Conservation (phyloP, 2,329 filamentous ascomycete genomes). For the Colletotrichum liaoningense region DNA sequence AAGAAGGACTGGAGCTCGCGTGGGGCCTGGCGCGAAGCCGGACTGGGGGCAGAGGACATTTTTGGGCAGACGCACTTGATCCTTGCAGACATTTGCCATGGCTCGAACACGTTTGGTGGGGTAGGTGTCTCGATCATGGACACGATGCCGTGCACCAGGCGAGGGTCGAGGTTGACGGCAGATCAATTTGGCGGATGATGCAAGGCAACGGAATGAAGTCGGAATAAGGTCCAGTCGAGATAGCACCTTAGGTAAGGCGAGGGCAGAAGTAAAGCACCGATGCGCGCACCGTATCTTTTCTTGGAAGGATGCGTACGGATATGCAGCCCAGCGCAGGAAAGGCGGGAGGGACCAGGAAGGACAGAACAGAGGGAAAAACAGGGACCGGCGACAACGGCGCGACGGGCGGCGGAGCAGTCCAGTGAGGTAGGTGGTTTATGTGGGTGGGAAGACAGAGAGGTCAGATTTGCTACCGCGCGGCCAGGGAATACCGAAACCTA, state of each 20-base stretch:
- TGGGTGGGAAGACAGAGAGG: slow-evolving; percentile 10
- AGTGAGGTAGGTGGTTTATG: background rate
- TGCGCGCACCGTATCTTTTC: slow-evolving; percentile 5
- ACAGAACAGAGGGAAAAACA: background rate
- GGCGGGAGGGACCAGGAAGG: background rate
- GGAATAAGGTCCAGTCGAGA: background rate
- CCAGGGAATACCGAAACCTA: background rate
- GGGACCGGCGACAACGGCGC: slow-evolving; percentile 4
- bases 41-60: slow-evolving; percentile 15
- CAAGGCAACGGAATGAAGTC: slow-evolving; percentile 4
- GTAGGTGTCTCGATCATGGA: slow-evolving; percentile 54
- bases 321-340: slow-evolving; percentile 5
- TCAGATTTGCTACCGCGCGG: background rate
- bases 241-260: background rate
- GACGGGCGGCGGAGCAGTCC: background rate
- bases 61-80: slow-evolving; percentile 52
- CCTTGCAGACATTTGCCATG: slow-evolving; percentile 60
- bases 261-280: background rate
- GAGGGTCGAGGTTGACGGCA: too few species aligned
- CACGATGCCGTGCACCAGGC: slow-evolving; percentile 31
- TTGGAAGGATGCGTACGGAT: slow-evolving; percentile 5
- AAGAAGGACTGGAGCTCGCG: slow-evolving; percentile 36
- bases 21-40: slow-evolving; percentile 32
- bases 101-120: slow-evolving; percentile 55
- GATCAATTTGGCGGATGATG: slow-evolving; percentile 2